A percentile compares a stretch with the other conserved stretches of the same genome.
Conservation (phyloP, 352 stramenopile genomes). For the Phytophthora cajani region DNA sequence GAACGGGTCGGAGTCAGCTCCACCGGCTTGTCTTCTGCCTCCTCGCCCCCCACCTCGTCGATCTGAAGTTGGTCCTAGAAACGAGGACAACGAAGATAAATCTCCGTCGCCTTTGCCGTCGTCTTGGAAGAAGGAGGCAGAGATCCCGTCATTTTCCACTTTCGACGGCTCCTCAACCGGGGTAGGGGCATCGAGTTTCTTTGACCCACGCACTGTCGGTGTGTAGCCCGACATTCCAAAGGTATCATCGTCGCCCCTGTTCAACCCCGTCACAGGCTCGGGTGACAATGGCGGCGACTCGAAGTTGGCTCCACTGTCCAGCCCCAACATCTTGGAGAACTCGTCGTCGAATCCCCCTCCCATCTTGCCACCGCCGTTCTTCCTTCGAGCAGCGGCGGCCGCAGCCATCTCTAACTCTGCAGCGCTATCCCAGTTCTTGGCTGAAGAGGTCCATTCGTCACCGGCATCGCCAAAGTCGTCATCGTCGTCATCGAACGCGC, state of each 20-base stretch:
- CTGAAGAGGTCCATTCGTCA: conserved; percentile 19
- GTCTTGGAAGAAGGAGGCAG: conserved; percentile 49
- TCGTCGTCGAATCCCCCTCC: conserved; percentile 54
- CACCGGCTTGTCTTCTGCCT: conserved; percentile 20
- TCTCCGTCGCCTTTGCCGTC: conserved; percentile 16
- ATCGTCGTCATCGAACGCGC: conserved; percentile 37
- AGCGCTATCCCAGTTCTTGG: conserved; percentile 37
- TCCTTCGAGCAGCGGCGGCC: conserved; percentile 37
- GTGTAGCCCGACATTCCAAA: conserved; percentile 25
- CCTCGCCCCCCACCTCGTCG: conserved; percentile 34
- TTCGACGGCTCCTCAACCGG: conserved; percentile 3
- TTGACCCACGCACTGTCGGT: conserved; percentile 16
- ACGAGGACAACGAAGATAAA: conserved; percentile 35
- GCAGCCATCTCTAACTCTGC: conserved; percentile 37
- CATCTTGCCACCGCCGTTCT: conserved; percentile 41
- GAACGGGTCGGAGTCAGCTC: conserved; percentile 22
- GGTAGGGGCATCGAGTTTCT: conserved; percentile 3
- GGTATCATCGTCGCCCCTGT: conserved; percentile 28
- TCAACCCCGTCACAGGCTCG: conserved; percentile 17
- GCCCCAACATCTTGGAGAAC: conserved; percentile 70
- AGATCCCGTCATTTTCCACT: conserved; percentile 11
- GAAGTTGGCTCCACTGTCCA: conserved; percentile 36
- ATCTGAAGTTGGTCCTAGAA: conserved; percentile 26
- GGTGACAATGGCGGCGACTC: conserved; percentile 19
- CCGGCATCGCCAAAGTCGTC: conserved; percentile 23